Percentiles rank a stretch among this genome's conserved stretches.
Conservation (phyloP, 2,329 filamentous ascomycete species). For the Onygenales sp. region DNA sequence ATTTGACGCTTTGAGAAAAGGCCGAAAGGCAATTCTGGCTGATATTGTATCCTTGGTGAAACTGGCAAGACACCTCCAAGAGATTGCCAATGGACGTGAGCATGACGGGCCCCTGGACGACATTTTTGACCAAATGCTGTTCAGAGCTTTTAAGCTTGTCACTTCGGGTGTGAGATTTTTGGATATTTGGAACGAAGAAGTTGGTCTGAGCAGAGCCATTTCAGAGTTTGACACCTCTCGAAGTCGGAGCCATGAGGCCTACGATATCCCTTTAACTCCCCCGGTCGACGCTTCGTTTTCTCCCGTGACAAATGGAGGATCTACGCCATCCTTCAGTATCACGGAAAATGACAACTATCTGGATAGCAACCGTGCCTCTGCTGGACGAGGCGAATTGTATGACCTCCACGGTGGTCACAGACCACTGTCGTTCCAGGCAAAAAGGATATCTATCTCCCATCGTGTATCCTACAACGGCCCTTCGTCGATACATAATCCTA, state of each 20-base stretch:
- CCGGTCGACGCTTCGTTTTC: slow-evolving; percentile 28
- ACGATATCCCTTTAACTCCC: slow-evolving; percentile 27
- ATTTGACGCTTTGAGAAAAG: slow-evolving; percentile 66
- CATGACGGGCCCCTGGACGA: slow-evolving; percentile 32
- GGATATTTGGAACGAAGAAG: slow-evolving; percentile 64
- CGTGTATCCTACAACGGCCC: slow-evolving; percentile 67
- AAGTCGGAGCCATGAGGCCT: slow-evolving; percentile 12
- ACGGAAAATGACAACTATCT: not conserved
- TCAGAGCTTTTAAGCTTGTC: slow-evolving; percentile 91
- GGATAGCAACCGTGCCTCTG: slow-evolving; percentile 18
- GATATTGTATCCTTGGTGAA: slow-evolving; percentile 87
- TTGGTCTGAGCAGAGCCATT: slow-evolving; percentile 34
- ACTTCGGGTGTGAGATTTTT: slow-evolving; percentile 82
- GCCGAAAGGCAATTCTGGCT: slow-evolving; percentile 77
- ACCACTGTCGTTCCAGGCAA: slow-evolving; percentile 29
- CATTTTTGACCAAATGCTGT: slow-evolving; percentile 82
- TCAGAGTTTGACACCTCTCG: slow-evolving; percentile 26
- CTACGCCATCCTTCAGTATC: not conserved
- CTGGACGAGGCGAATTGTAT: slow-evolving; percentile 4
- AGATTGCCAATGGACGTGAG: slow-evolving; percentile 48
- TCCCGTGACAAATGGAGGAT: not conserved
- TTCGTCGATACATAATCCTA: slow-evolving; percentile 54
- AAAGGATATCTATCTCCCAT: slow-evolving; percentile 53
- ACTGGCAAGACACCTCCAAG: slow-evolving; percentile 75
- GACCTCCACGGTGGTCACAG: slow-evolving; percentile 19